phyloP scores from a whole-genome alignment of 208 protist species.

The Trypanosoma platydactyli region DNA sequence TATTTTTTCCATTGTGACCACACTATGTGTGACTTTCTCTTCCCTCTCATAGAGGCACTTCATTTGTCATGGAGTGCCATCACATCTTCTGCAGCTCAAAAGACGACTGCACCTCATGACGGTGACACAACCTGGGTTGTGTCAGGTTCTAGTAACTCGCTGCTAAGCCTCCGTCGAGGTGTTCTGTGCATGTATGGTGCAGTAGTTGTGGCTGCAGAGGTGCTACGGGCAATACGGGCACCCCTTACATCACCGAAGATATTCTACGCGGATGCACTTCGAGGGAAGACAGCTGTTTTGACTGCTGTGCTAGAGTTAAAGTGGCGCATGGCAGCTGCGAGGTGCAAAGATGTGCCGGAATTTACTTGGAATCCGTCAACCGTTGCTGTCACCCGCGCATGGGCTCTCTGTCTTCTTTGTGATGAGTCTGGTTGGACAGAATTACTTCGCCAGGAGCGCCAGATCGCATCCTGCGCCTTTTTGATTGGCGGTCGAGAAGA shows the following conservation, averaged over 20 bases:
- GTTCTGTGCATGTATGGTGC: constrained; percentile 17
- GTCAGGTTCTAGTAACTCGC: constrained; percentile 1
- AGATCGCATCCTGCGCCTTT: constrained; percentile 3
- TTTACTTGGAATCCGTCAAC: background rate
- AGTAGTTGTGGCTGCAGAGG: constrained; percentile 8
- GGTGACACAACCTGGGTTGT: constrained; percentile 14
- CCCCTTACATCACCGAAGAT: background rate
- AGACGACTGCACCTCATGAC: background rate
- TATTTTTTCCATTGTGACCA: constrained; percentile 36
- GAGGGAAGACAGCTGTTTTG: constrained; percentile 16
- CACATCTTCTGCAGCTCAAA: too few species aligned
- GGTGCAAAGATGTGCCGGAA: background rate
- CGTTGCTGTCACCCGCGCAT: constrained; percentile 16
- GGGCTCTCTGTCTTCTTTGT: constrained; percentile 26
- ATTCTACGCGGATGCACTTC: constrained; percentile 7
- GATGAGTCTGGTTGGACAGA: constrained; percentile 20
- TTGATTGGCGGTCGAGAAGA: background rate
- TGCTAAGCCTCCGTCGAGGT: constrained; percentile 26
- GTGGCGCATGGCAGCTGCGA: background rate
- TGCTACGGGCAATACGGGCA: constrained; percentile 2
- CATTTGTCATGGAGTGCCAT: constrained; percentile 4
- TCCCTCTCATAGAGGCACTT: constrained; percentile 1
- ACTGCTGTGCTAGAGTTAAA: constrained; percentile 18
- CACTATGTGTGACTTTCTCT: constrained; percentile 1
- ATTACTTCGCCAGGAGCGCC: constrained; percentile 24